A percentile compares a stretch with the other conserved stretches of the same genome.
These are phyloP conservation scores for Geosmithia putterillii DNA, from an alignment of 2,329 filamentous ascomycete species.

Conservation along the genomic window DNA sequence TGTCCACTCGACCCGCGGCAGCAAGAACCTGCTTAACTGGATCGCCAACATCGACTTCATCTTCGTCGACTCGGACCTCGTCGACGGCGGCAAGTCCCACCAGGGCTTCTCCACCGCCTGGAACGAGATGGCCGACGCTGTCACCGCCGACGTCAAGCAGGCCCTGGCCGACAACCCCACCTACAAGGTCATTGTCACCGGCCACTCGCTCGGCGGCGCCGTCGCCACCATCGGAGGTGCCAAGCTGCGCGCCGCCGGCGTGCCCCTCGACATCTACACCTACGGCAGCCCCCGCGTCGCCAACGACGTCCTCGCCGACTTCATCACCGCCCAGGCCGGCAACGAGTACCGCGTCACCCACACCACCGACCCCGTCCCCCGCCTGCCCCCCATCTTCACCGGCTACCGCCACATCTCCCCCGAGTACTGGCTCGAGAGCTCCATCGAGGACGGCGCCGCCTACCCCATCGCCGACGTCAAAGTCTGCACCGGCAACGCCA, in stretches of 20 bases:
- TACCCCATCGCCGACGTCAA: conserved; percentile 27
- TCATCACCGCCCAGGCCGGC: conserved; percentile 38
- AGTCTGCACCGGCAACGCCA: conserved; percentile 35
- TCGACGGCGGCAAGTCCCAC: conserved; percentile 36
- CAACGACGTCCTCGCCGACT: conserved; percentile 39
- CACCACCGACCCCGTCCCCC: conserved; percentile 52
- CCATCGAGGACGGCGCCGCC: conserved; percentile 15
- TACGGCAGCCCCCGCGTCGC: conserved; percentile 57
- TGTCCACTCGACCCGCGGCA: conserved; percentile 49
- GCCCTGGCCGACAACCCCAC: conserved; percentile 33
- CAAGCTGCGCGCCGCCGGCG: conserved; percentile 35
- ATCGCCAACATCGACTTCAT: conserved; percentile 36
- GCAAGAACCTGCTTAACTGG: conserved; percentile 46
- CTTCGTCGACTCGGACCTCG: conserved; percentile 15
- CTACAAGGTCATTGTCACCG: conserved; percentile 45
- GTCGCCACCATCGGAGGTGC: conserved; percentile 48
- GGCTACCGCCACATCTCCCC: conserved; percentile 56
- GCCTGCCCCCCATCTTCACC: conserved; percentile 47
- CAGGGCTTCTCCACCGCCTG: conserved; percentile 48
- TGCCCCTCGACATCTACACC: conserved; percentile 43
- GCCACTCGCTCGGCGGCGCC: conserved; percentile 58
- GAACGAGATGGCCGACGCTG: conserved; percentile 33
- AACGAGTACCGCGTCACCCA: conserved; percentile 55
- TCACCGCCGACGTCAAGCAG: conserved; percentile 27
- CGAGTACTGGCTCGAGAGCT: conserved; percentile 50